These are phyloP conservation scores for Aspergillus neotritici DNA, from an alignment of 2,329 filamentous ascomycete genomes.

Conservation along the genomic window DNA sequence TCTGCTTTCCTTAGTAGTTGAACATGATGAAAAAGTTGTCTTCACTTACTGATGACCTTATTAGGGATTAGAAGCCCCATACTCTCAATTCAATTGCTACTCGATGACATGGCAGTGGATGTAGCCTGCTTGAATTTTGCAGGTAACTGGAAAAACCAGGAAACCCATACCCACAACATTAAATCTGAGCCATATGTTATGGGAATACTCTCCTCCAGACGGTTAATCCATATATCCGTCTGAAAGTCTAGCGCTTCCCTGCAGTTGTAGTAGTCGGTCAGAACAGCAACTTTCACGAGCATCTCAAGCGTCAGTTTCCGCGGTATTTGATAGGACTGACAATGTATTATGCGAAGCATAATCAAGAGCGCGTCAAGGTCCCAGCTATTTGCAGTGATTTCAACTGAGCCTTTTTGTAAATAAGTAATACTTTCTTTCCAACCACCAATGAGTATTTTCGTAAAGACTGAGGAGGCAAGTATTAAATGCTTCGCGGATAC, in stretches of 20 bases:
- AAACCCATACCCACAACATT: not conserved
- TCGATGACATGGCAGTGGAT: too few species aligned
- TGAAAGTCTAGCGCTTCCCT: not conserved
- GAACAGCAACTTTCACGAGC: constrained; percentile 2
- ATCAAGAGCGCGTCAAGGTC: constrained; percentile 6
- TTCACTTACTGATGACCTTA: too few species aligned
- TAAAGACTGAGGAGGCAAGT: constrained; percentile 14
- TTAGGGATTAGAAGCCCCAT: too few species aligned
- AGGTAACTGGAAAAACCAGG: constrained; percentile 1
- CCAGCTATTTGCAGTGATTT: constrained; percentile 10
- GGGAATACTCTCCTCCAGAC: too few species aligned
- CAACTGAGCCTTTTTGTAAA: constrained; percentile 3
- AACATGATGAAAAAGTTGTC: too few species aligned
- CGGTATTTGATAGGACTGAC: constrained; percentile 4
- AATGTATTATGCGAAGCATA: constrained; percentile 9
- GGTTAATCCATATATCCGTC: constrained; percentile 1
- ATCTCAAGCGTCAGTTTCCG: constrained; percentile 5
- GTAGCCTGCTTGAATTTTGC: too few species aligned
- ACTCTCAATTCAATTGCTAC: too few species aligned
- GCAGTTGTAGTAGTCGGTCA: constrained; percentile 6
- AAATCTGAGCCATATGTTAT: too few species aligned
- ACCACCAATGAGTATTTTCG: constrained; percentile 2
- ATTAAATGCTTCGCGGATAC: constrained; percentile 17
- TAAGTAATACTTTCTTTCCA: constrained; percentile 11
- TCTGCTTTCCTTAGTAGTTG: too few species aligned